Base-by-base conservation (phyloP, 371 early-diverging fungal species). In the Syncephalastrum contaminatum region DNA sequence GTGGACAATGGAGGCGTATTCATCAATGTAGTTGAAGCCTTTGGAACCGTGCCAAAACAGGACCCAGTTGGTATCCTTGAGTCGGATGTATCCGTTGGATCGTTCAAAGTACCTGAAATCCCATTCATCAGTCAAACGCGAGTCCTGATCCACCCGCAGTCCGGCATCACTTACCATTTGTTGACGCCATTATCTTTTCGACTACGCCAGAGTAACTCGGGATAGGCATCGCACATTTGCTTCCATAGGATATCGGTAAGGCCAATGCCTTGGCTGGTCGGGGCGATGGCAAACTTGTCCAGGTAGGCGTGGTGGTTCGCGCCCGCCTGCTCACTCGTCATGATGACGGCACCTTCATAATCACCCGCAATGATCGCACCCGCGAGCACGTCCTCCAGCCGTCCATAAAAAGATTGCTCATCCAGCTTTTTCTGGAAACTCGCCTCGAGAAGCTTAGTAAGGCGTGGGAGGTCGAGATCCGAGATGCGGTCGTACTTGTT, bases 221-320 rank as follows among this genome's bases (percentile, higher is more conserved):
- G 86, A 60, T 87, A 92, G n/a, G 71, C 71, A 42, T 80, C 79
- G 36, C 81, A 73, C 70, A 97, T 74, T 47, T 82, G 79, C 27
- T 84, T 81, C 97, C 97, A 97, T 50, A 97, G 59, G 13, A 95
- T 91, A 67, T 97, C 97, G 0, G 95, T 95, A 25, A 94, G 82
- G 0, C 97, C 97, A 36, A 91, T 89, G 8, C 97, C 97, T 69
- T 95, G 96, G 43, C 81, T 85, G 13, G 80, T 79, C 2, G 96
- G 96, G 0, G 84, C 82, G 18, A 96, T 92, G 2, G 93, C 92
- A 74, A 95, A 95, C 66, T 97, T 97, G 74, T 97, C 97, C 19
- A 97, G 69, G 59, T 97, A 97, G 25, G 61, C 62, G 46, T 63
- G 59, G 25, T 5, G 50, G n/a, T 43, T 41, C 15, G 39, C 46